Evolutionary conservation across 2,329 filamentous ascomycete genomes (phyloP).

Genomic region (Aspergillus ibericus): DNA sequence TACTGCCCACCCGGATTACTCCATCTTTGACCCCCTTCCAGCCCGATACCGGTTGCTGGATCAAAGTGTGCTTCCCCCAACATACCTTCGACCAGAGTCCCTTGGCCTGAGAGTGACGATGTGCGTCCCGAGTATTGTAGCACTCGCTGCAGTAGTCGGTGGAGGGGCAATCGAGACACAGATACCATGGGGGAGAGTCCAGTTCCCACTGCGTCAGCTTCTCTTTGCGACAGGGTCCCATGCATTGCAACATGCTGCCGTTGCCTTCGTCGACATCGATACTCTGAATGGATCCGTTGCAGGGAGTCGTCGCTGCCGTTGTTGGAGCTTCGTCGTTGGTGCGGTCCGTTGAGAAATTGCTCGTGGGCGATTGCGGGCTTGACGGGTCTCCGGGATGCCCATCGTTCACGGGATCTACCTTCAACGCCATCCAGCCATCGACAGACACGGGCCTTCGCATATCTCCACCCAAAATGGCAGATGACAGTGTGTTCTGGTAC

Average conservation of each 20-base stretch:
- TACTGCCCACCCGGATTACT: not conserved
- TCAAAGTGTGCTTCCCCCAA: not conserved
- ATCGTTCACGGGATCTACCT: not conserved
- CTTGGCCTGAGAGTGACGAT: not conserved
- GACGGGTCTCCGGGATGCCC: not conserved
- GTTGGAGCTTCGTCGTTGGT: not conserved
- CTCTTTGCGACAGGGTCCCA: not conserved
- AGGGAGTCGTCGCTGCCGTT: not conserved
- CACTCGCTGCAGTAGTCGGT: not conserved
- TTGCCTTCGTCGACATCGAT: not conserved
- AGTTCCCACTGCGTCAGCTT: not conserved
- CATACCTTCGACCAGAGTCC: conserved; percentile 1
- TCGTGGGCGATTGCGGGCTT: not conserved
- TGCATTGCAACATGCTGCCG: not conserved
- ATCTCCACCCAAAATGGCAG: not conserved
- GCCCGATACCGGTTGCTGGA: not conserved
- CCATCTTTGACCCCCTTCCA: not conserved
- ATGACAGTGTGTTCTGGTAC: not conserved
- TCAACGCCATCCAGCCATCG: not conserved
- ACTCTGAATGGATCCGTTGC: not conserved
- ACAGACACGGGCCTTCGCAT: not conserved
- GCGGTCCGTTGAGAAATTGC: not conserved
- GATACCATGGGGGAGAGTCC: not conserved
- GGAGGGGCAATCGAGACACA: not conserved
- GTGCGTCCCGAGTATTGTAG: not conserved